phyloP scores from a whole-genome alignment of 352 stramenopile genomes.

The Globisporangium solare region DNA sequence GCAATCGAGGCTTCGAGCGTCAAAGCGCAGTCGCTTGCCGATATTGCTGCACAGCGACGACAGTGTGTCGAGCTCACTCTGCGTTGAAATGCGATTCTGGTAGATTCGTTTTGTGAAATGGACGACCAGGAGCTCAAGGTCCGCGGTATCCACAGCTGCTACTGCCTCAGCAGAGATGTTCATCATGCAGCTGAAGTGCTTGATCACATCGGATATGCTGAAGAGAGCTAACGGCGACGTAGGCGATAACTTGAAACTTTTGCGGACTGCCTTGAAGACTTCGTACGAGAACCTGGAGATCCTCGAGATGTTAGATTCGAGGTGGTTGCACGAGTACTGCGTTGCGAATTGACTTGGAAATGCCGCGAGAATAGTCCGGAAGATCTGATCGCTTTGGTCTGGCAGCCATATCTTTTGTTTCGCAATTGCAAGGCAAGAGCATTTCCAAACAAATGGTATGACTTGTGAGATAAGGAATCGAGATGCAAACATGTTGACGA shows the following conservation, averaged over 20 bases:
- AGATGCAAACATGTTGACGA: neutral
- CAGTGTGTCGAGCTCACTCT: neutral
- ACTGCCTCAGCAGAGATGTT: conserved; percentile 24
- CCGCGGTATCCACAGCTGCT: conserved; percentile 8
- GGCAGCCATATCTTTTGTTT: conserved; percentile 38
- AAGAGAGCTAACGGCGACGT: conserved; percentile 36
- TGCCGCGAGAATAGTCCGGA: conserved; percentile 30
- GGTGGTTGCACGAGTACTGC: conserved; percentile 12
- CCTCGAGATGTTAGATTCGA: conserved; percentile 17
- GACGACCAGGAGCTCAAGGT: conserved; percentile 40
- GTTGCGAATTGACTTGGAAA: conserved; percentile 35
- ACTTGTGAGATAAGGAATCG: too few relatives aligned
- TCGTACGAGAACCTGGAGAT: conserved; percentile 40
- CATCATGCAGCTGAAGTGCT: conserved; percentile 41
- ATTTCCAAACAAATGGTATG: neutral
- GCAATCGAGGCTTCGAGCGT: conserved; percentile 18
- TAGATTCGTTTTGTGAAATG: conserved; percentile 34
- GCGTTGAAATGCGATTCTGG: neutral
- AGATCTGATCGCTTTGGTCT: conserved; percentile 36
- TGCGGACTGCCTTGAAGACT: conserved; percentile 24
- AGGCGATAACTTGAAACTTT: conserved; percentile 24
- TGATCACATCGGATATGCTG: conserved; percentile 37
- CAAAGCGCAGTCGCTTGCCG: conserved; percentile 38
- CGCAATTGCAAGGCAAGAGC: neutral
- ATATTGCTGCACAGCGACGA: conserved; percentile 5